Base-by-base conservation (phyloP, 2,329 filamentous ascomycete genomes). In the Fusarium circinatum region DNA sequence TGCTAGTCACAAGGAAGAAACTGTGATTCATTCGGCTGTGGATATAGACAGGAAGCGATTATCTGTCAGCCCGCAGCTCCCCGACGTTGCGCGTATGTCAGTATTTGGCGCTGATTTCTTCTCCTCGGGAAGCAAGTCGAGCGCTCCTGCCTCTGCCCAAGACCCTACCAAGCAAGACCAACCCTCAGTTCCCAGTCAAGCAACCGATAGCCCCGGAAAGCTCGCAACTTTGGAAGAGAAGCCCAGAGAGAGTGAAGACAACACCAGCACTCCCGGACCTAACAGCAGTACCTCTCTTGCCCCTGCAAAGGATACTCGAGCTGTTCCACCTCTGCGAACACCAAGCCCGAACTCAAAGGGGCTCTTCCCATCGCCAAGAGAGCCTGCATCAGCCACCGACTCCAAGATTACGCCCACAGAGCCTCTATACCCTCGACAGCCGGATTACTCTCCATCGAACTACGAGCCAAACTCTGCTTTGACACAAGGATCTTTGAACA, bases 51-150 rank as follows among this genome's bases (percentile, higher is more conserved):
- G 73, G 6, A 76, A 75, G 13, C 80, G 84, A 22, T 82, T 83
- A 44, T 89, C 88, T 3, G 84, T 83, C 3, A 90, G 89, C 69
- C 89, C 89, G 1, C 86, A 88, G 70, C 83, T 92, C 24, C 90
- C 90, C 15, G 85, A 89, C 68, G 76, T 92, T 8, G 83, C 85
- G 18, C 88, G 89, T 32, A 83, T 91, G 82, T 92, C 90, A 47
- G 84, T 85, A 3, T 92, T 92, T 77, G 89, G 89, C 3, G 83
- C 87, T 47, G 89, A 90, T 65, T 83, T 91, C 48, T 90, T 91
- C 69, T 84, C 85, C 10, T 72, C 83, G 49, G 71, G 81, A 32
- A 76, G 62, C 18, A 66, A 69, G 18, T 51, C 66, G 17, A 32
- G 45, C 36, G 54, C 63, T 26, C 51, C 63, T 68, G 30, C 65